Evolutionary conservation across 2,329 filamentous ascomycete species (phyloP).

Genomic region (Phaeoacremonium minimum): DNA sequence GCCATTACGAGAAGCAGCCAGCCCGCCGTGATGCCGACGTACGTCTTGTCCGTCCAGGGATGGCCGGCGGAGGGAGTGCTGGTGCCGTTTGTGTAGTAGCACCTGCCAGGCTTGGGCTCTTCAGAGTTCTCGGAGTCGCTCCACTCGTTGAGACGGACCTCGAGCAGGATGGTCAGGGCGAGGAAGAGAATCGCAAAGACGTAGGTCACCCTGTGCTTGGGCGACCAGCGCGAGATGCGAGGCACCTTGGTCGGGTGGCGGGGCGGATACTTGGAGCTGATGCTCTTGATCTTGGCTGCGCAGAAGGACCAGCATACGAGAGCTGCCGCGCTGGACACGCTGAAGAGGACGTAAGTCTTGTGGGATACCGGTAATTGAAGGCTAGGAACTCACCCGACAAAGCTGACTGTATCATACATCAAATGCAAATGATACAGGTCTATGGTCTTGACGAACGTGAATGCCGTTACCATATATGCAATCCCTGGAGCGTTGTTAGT

Average conservation of each 20-base stretch:
- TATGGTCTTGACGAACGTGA: slow-evolving; percentile 16
- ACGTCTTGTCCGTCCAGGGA: slow-evolving; percentile 17
- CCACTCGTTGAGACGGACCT: slow-evolving; percentile 19
- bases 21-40: slow-evolving; percentile 13
- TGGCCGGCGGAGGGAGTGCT: slow-evolving; percentile 13
- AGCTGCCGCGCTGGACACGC: slow-evolving; percentile 22
- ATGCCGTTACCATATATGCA: slow-evolving; percentile 23
- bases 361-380: too few relatives aligned
- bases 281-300: slow-evolving; percentile 9
- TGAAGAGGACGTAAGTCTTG: too few relatives aligned
- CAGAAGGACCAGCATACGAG: slow-evolving; percentile 24
- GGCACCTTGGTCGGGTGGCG: slow-evolving; percentile 17
- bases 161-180: slow-evolving; percentile 20
- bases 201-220: slow-evolving; percentile 20
- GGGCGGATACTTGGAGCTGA: slow-evolving; percentile 5
- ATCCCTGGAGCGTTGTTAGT: too few relatives aligned
- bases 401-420: slow-evolving; percentile 25
- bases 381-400: slow-evolving; percentile 18
- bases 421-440: slow-evolving; percentile 25
- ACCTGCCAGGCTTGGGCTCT: slow-evolving; percentile 17
- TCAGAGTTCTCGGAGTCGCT: slow-evolving; percentile 10
- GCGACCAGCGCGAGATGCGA: slow-evolving; percentile 14
- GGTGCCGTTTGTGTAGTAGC: slow-evolving; percentile 16
- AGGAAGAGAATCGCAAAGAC: slow-evolving; percentile 20
- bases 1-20: slow-evolving; percentile 15